Evolutionary conservation across 306 rosid genomes (phyloP).

Genomic region (Quillaja saponaria): DNA sequence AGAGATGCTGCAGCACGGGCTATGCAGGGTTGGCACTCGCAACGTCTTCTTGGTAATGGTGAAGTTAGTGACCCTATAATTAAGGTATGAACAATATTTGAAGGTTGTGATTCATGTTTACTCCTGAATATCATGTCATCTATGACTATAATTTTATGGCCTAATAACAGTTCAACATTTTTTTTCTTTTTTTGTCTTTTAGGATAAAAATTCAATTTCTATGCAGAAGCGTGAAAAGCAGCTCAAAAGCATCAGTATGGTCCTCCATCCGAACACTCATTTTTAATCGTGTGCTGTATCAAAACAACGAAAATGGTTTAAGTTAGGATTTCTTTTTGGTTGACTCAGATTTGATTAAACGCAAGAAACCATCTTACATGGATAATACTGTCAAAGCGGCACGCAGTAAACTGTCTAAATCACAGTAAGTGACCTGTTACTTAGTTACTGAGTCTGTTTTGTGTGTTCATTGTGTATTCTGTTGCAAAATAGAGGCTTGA

Average conservation of each 20-base stretch:
- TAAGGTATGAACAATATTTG: conserved; percentile 58
- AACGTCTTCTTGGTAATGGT: conserved; percentile 89
- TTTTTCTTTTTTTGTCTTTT: conserved; percentile 25
- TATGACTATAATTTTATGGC: conserved; percentile 16
- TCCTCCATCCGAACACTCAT: conserved; percentile 24
- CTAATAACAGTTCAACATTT: conserved; percentile 23
- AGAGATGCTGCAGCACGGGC: conserved; percentile 99
- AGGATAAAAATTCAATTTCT: conserved; percentile 76
- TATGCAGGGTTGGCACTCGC: conserved; percentile 99
- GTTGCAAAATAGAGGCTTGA: conserved; percentile 22
- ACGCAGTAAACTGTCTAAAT: conserved; percentile 71
- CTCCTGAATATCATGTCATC: conserved; percentile 6
- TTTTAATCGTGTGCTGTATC: conserved; percentile 9
- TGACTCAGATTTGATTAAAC: conserved; percentile 73
- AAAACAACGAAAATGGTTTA: background rate
- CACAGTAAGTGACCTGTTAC: conserved; percentile 66
- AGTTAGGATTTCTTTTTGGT: conserved; percentile 20
- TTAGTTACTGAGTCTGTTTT: conserved; percentile 22
- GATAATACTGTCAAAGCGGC: conserved; percentile 73
- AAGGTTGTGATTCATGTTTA: conserved; percentile 25
- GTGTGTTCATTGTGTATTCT: conserved; percentile 13
- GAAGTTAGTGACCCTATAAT: conserved; percentile 96
- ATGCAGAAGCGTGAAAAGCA: conserved; percentile 94
- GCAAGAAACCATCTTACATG: conserved; percentile 75
- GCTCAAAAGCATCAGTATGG: conserved; percentile 81